A percentile compares a stretch with the other conserved stretches of the same genome.
These are phyloP conservation scores for Chlorella sorokiniana DNA, from an alignment of 139 green algal species.

Conservation along the genomic window DNA sequence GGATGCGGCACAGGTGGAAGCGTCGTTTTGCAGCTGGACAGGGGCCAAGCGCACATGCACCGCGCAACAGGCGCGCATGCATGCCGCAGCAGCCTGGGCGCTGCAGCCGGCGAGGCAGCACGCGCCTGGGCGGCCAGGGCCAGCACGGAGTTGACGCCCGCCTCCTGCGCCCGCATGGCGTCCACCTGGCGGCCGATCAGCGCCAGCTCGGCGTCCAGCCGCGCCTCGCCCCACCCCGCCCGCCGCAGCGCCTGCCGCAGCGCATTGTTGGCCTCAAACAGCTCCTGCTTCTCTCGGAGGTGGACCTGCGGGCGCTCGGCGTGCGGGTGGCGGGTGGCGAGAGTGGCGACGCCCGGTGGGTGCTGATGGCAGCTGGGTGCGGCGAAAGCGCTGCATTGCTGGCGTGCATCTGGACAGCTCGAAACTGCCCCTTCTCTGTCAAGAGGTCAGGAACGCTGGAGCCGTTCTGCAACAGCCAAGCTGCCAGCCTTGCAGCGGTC, in stretches of 20 bases:
- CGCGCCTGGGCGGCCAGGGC: conserved; percentile 23
- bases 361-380: too few species aligned
- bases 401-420: too few species aligned
- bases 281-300: conserved; percentile 48
- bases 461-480: too few species aligned
- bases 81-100: neutral
- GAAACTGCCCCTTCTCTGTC: too few species aligned
- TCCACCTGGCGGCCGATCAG: conserved; percentile 21
- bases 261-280: conserved; percentile 40
- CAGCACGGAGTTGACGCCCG: conserved; percentile 30
- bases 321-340: neutral
- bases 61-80: too few species aligned
- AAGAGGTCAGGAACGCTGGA: too few species aligned
- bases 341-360: neutral
- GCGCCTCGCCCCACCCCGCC: neutral
- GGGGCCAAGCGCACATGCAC: too few species aligned
- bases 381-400: too few species aligned
- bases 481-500: neutral
- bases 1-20: too few species aligned
- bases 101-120: too few species aligned
- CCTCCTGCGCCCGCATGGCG: conserved; percentile 28
- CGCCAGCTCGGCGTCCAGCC: conserved; percentile 8
- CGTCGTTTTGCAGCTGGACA: too few species aligned
- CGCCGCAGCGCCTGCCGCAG: conserved; percentile 35
- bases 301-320: conserved; percentile 27